Base-by-base conservation (phyloP, 768 basidiomycete species). In the Lanmaoa pseudosensibilis region DNA sequence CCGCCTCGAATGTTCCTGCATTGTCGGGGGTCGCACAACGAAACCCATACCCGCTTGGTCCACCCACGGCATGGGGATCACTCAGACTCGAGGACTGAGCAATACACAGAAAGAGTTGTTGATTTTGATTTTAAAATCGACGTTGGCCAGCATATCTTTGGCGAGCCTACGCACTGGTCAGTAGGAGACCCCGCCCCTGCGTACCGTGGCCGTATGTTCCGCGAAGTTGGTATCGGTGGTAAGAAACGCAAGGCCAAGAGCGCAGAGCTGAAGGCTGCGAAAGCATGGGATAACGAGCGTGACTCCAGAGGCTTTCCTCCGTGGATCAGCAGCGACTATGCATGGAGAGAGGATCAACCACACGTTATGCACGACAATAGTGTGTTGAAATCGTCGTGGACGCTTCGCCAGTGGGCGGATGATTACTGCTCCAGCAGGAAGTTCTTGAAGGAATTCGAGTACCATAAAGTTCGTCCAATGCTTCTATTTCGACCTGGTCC, bases 401-500 rank as follows among this genome's bases (percentile, higher is more conserved):
- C 85, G 0, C 66, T 92, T 41, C 76, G 88, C 33, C 79, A 87
- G 56, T 94, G 92, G 92, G 90, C 90, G 9, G 89, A 92, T 61
- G 85, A 88, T 54, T 93, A 91, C 63, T 92, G 90, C 55, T 77
- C 80, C 25, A 88, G 86, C 63, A 75, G 69, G 9, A 92, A 87
- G 63, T 69, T 78, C 16, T 74, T 93, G 58, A 93, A 92, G 68
- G 90, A 92, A 71, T 91, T 94, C 65, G 77, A 81, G 7, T 88
- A 91, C 58, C 74, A 79, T 23, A 90, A 90, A 76, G 86, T 86
- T 56, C 16, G 68, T 56, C 40, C 12, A 37, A 13, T 40, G 41
- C 18, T 38, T 39, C 52, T 10, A 34, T 32, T 13, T 32, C 7
- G 15, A 12, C 32, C 32, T 18, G 12, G 10, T 11, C 7, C 48